Evolutionary conservation across 805 yeast species (phyloP), one percentile per base, ranked within the genome.

Genomic region (Saccharomycopsis microspora): DNA sequence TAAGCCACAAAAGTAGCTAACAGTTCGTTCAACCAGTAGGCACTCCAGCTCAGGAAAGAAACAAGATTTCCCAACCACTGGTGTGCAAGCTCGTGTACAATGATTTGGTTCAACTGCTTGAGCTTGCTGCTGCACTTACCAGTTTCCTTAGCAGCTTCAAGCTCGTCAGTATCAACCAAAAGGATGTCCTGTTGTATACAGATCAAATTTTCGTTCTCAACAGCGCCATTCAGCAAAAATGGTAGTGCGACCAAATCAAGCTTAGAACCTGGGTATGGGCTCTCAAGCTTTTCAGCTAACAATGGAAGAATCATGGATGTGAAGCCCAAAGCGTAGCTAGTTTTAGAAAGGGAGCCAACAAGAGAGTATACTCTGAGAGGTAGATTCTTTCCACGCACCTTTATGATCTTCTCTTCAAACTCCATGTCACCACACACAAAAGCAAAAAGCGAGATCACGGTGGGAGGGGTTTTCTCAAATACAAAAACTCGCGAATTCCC

Each of bases 1-100:
- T 72, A 71, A 0, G 88, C 85, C 54, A 78, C 67, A 70, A 79
- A 81, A 0, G 93, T 83, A 0, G 94, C 93, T 64, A 84, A 80
- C 2, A 85, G 66, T 64, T 85, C 94, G 56, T 82, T 82, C 48
- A 85, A 64, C 89, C 93, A 83, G 37, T 84, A 64, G 56, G 74
- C 69, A 44, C 71, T 73, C 82, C 86, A 84, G 19, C 76, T 73
- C 44, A 80, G 82, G 56, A 82, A 81, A 1, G 85, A 68, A 2
- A 82, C 71, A 54, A 69, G 66, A 54, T 85, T 78, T 5, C 93
- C 94, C 48, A 85, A 62, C 86, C 87, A 85, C 64, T 84, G 90
- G 59, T 85, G 94, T 32, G 82, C 78, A 53, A 84, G 57, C 57
- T 84, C 89, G 60, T 85, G 94, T 1, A 76, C 78, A 5, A 85